These are phyloP conservation scores for Iris pallida DNA, from an alignment of 116 monocot genomes.

Conservation along the genomic window DNA sequence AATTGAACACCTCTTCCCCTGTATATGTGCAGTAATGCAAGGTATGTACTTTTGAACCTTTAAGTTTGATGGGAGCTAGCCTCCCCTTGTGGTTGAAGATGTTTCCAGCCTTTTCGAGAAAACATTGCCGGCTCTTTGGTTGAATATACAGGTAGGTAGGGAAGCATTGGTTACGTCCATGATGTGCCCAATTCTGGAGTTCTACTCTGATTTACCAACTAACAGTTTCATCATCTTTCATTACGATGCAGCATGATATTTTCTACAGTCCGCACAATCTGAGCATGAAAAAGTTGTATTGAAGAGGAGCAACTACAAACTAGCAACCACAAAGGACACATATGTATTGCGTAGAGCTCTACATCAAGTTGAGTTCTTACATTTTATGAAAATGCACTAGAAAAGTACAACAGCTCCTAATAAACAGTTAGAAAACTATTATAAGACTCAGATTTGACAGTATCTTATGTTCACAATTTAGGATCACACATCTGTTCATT, in stretches of 20 bases:
- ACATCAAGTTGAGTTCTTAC: no score
- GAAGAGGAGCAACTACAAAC: no score
- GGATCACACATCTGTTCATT: no score
- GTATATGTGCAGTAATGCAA: constrained; percentile 26
- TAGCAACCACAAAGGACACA: no score
- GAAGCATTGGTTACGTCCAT: not conserved
- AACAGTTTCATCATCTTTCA: not conserved
- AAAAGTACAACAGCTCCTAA: no score
- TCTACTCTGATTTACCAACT: not conserved
- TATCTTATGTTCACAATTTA: no score
- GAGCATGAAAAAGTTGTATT: constrained; percentile 39
- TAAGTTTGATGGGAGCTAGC: constrained; percentile 16
- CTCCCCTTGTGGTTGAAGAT: constrained; percentile 22
- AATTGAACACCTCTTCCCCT: no score
- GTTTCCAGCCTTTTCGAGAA: constrained; percentile 6
- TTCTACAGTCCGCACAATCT: constrained; percentile 50
- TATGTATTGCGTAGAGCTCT: no score
- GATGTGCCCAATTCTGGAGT: not conserved
- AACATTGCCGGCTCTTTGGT: constrained; percentile 29
- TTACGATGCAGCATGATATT: constrained; percentile 39
- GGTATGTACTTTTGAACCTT: constrained; percentile 28
- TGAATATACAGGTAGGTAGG: constrained; percentile 55
- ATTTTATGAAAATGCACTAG: no score
- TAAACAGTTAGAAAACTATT: no score
- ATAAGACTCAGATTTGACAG: no score